Evolutionary conservation across 1,139 yeast species (phyloP), one percentile per base, ranked within the genome.

Genomic region (Waltiozyma sp.): DNA sequence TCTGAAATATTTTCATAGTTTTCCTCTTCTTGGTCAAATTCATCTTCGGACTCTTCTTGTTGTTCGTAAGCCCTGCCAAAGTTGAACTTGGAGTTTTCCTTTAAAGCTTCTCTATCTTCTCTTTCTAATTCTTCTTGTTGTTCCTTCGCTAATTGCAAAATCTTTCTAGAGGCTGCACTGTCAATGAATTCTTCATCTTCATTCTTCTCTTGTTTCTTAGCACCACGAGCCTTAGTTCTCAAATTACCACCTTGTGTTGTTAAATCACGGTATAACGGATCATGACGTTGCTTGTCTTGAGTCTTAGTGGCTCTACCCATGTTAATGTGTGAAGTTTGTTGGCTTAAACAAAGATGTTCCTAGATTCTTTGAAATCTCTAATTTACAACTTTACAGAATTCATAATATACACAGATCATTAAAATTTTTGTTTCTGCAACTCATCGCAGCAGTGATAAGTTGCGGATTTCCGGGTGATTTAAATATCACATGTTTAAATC

Each of bases 91-190:
- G 60, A 49, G 42, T 55, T 43, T 42, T 54, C 59, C 46, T 51
- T 64, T 9, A 42, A 15, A 10, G 52, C 50, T 4, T 53, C 56
- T 35, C 62, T 60, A 50, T 80, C 87, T 58, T 86, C 95, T 8
- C 63, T 69, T 45, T 74, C 84, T 28, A 89, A 62, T 60, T 91
- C 98, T 40, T 85, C 89, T 61, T 88, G 96, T 65, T 91, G 98
- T 55, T 83, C 91, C 55, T 75, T 80, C 15, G 97, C 98, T 51
- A 91, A 70, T 59, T 83, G 85, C 50, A 91, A 69, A 62, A 91
- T 89, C 65, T 78, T 87, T 63, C 94, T 73, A 1, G 97, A 85
- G 34, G 87, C 70, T 24, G 77, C 70, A 18, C 96, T 86, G 66
- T 89, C 96, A 40, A 91, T 72, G 54, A 65, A 81, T 38, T 74